Conservation (phyloP, 805 yeast species). For the Ascoidea tarda region DNA sequence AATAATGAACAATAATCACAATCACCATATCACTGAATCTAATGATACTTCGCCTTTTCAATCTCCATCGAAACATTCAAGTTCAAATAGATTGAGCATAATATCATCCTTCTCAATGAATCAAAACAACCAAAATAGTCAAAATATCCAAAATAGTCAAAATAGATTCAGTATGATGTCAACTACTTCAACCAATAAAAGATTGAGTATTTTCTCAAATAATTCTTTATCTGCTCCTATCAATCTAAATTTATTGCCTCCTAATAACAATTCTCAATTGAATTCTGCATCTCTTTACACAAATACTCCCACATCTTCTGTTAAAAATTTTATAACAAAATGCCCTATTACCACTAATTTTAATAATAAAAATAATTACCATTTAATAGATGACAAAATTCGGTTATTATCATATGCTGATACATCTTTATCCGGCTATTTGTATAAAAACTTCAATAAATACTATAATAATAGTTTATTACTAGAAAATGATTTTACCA, state of each 20-base stretch:
- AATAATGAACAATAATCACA: neutral
- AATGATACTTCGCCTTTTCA: neutral
- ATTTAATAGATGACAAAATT: constrained; percentile 1
- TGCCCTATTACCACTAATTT: constrained; percentile 5
- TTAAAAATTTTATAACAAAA: constrained; percentile 1
- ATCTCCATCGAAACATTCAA: neutral
- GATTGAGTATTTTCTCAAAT: neutral
- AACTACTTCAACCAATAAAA: neutral
- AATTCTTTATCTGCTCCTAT: neutral
- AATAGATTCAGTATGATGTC: neutral
- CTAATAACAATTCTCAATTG: neutral
- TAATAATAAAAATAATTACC: neutral
- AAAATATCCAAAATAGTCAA: neutral
- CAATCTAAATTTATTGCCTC: neutral
- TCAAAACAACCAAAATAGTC: too few relatives aligned
- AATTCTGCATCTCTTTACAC: neutral
- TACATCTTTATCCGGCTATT: constrained; percentile 2
- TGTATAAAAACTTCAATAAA: constrained; percentile 3
- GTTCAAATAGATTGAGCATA: neutral
- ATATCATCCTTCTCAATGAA: neutral
- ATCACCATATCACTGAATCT: neutral
- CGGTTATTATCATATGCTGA: neutral
- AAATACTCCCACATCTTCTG: neutral
- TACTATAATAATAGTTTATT: constrained; percentile 1
- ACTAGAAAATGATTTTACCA: constrained; percentile 1